Evolutionary conservation across 179 eudicot genomes (phyloP).

Genomic region (Silene noctiflora): DNA sequence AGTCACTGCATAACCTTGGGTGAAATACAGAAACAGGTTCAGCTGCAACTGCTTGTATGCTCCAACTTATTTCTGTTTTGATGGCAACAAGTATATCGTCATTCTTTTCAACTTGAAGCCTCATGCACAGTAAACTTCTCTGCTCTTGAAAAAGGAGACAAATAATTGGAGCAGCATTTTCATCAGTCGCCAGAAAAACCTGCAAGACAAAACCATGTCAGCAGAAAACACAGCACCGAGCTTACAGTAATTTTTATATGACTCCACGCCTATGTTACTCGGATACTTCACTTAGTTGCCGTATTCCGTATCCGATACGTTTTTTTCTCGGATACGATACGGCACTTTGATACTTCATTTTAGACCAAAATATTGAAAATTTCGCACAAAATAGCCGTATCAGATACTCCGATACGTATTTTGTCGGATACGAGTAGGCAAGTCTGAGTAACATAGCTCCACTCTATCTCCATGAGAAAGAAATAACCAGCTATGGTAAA

Average conservation of each 20-base stretch:
- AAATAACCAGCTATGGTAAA: slow-evolving; percentile 6
- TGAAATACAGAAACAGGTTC: slow-evolving; percentile 83
- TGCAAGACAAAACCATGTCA: slow-evolving; percentile 29
- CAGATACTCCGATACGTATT: no score
- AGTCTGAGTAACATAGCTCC: no score
- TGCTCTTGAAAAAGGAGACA: slow-evolving; percentile 95
- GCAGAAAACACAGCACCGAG: neutral
- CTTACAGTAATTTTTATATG: neutral
- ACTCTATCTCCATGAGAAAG: neutral
- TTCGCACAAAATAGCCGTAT: no score
- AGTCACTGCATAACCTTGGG: slow-evolving; percentile 49
- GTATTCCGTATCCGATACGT: no score
- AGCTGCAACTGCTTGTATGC: slow-evolving; percentile 83
- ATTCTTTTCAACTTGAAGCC: slow-evolving; percentile 68
- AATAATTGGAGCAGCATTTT: slow-evolving; percentile 65
- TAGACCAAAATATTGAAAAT: no score
- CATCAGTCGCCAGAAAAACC: slow-evolving; percentile 88
- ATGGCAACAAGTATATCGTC: slow-evolving; percentile 61
- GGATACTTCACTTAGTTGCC: no score
- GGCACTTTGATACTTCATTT: no score
- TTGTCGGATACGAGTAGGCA: no score
- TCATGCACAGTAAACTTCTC: slow-evolving; percentile 60
- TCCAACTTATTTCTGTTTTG: slow-evolving; percentile 89
- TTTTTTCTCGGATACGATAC: no score
- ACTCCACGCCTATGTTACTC: no score